Evolutionary conservation across 2,329 filamentous ascomycete genomes (phyloP), one percentile per base, ranked within the genome.

Genomic region (Arthroderma sp.): DNA sequence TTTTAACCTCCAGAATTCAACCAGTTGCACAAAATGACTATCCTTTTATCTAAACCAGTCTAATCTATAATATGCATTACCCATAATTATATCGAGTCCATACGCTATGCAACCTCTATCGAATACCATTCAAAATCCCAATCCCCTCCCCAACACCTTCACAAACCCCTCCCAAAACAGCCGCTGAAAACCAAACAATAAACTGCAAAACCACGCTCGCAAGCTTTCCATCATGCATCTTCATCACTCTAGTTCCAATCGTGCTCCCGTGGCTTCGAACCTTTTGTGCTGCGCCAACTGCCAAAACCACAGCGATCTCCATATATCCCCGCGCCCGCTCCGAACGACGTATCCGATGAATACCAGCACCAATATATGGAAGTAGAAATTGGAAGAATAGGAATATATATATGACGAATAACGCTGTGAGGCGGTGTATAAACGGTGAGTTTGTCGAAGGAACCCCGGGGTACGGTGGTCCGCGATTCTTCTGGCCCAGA

Each of bases 351-450:
- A 34, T 11, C 8, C 8, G 2, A 34, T 34, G 8, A 8, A 34
- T 8, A 34, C 8, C 32, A 8, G 11, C 11, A 3, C 11, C 8
- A 2, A 34, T 11, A 34, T 34, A 34, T 11, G 32, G 32, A 8
- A 34, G 32, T 11, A 34, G 11, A 34, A 34, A 11, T 11, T 11
- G 8, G 8, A 34, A 9, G 8, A 11, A 8, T 34, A 34, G 32
- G 32, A 8, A 34, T 9, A 34, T 2, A 34, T 34, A 34, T 34
- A 34, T 11, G 11, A 34, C 11, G 8, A 42, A 27, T 30, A 33
- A 47, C 11, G 58, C 62, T n/a, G 11, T 34, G 2, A 34, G 32
- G 8, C 32, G 32, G 8, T 34, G 32, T 11, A 34, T 8, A 34
- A 34, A 11, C 8, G 32, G 32, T 34, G 15, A 22, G 15, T 22